Percentiles rank a stretch among this genome's conserved stretches.
Evolutionary conservation across 202 grass and related monocot genomes (phyloP).

Genomic region (Zoysia matrella): DNA sequence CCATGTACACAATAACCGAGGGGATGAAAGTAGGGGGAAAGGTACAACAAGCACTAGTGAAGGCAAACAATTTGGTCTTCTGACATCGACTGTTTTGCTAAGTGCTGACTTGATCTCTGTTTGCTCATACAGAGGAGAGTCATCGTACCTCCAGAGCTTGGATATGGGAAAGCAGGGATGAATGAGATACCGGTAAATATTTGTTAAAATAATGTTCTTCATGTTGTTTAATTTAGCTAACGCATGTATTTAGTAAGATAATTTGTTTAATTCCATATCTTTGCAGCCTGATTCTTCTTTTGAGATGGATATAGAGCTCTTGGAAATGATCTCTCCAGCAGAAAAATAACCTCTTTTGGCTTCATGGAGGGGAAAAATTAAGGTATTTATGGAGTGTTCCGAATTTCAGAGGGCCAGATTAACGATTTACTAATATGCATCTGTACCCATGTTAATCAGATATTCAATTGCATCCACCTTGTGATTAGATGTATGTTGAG

Average conservation of each 20-base stretch:
- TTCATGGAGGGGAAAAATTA: neutral
- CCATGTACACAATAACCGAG: slow-evolving; percentile 81
- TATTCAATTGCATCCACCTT: slow-evolving; percentile 8
- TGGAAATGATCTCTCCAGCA: slow-evolving; percentile 57
- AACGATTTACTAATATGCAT: slow-evolving; percentile 4
- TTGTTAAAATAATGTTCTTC: neutral
- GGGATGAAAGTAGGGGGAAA: slow-evolving; percentile 97
- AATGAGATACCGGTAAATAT: slow-evolving; percentile 78
- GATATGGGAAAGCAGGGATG: slow-evolving; percentile 76
- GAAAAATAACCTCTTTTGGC: slow-evolving; percentile 50
- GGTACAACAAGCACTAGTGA: slow-evolving; percentile 41
- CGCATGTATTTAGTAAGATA: neutral
- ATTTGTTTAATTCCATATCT: slow-evolving; percentile 17
- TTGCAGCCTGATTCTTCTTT: slow-evolving; percentile 75
- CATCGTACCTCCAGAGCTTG: slow-evolving; percentile 75
- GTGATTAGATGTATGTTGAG: slow-evolving; percentile 12
- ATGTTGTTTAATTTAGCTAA: neutral
- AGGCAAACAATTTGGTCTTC: neutral
- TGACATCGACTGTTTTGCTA: neutral
- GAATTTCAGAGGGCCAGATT: slow-evolving; percentile 29
- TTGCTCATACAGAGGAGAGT: slow-evolving; percentile 69
- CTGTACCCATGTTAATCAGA: slow-evolving; percentile 21
- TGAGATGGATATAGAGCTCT: slow-evolving; percentile 90
- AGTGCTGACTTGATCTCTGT: neutral
- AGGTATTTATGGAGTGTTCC: slow-evolving; percentile 37